Conservation (phyloP, 2,329 filamentous ascomycete species). For the Rhytidhysteron rufulum region DNA sequence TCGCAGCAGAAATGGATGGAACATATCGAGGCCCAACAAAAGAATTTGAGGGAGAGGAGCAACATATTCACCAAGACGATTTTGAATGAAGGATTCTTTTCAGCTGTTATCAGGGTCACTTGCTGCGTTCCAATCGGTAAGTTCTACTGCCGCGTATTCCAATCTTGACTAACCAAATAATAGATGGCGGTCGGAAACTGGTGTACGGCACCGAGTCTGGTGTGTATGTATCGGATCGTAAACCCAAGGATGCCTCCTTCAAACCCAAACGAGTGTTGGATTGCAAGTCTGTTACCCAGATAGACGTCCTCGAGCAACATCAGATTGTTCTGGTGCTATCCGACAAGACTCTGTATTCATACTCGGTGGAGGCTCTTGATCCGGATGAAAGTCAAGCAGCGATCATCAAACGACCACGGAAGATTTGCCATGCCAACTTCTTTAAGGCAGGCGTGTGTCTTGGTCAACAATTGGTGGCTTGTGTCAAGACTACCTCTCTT, state of each 20-base stretch:
- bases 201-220: slow-evolving; percentile 93
- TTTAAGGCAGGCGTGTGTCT: slow-evolving; percentile 97
- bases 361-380: slow-evolving; percentile 81
- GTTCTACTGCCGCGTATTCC: slow-evolving; percentile 24
- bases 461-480: slow-evolving; percentile 90
- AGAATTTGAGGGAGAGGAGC: slow-evolving; percentile 72
- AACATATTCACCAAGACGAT: slow-evolving; percentile 67
- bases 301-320: slow-evolving; percentile 95
- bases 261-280: slow-evolving; percentile 83
- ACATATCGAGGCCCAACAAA: slow-evolving; percentile 86
- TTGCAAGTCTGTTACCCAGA: slow-evolving; percentile 81
- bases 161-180: slow-evolving; percentile 21
- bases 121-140: slow-evolving; percentile 87
- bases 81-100: slow-evolving; percentile 85
- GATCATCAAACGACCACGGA: slow-evolving; percentile 80
- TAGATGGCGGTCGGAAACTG: slow-evolving; percentile 90
- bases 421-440: slow-evolving; percentile 97
- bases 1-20: slow-evolving; percentile 96
- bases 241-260: slow-evolving; percentile 70
- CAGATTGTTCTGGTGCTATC: slow-evolving; percentile 85
- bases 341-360: slow-evolving; percentile 89
- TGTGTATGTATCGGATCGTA: slow-evolving; percentile 87
- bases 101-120: slow-evolving; percentile 82
- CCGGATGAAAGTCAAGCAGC: slow-evolving; percentile 70
- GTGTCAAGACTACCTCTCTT: slow-evolving; percentile 88